Evolutionary conservation across 352 stramenopile species (phyloP), one percentile per base, ranked within the genome.

Genomic region (Pythium aquatile): DNA sequence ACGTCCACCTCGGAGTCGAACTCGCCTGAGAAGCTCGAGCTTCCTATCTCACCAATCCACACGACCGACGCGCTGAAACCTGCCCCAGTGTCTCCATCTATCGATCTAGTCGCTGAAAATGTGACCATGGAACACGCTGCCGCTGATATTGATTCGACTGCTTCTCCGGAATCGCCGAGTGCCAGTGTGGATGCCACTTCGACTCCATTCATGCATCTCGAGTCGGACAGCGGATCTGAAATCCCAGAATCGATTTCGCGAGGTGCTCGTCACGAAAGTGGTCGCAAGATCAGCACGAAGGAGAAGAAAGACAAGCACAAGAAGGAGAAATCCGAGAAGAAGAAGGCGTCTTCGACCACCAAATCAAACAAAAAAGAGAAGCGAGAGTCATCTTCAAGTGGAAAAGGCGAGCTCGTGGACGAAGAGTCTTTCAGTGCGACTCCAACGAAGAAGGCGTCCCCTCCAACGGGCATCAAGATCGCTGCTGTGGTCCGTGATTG

Each of bases 271-370:
- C 54, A 37, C 1, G 39, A 42, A n/a, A 70, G 72, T 10, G 83
- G 77, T 16, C 62, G 62, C 48, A 84, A 83, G 33, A 51, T 69
- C 11, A 48, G 37, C 46, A 29, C 28, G 1, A 86, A 81, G 42
- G 75, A 83, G n/a, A 74, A 75, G 40, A 87, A 86, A 47, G 79
- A 91, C 14, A 88, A 87, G 30, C 47, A 65, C 13, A 84, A 85
- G 58, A 88, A 88, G 55, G 74, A 85, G 6, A 87, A 81, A 42
- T 20, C 42, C 0, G 79, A 86, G 52, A 88, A 83, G 61, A 88
- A 83, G 39, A 69, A 69, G 5, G 44, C 44, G 5, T 20, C 20
- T 1, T 49, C 53, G 17, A 11, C 42, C 33, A 69, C 70, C 30
- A 71, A 56, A 24, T 30, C 55, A 0, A 63, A 33, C 35, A 88